Evolutionary conservation across 306 rosid genomes (phyloP), one percentile per base, ranked within the genome.

Genomic region (peach (Prunus persica)): DNA sequence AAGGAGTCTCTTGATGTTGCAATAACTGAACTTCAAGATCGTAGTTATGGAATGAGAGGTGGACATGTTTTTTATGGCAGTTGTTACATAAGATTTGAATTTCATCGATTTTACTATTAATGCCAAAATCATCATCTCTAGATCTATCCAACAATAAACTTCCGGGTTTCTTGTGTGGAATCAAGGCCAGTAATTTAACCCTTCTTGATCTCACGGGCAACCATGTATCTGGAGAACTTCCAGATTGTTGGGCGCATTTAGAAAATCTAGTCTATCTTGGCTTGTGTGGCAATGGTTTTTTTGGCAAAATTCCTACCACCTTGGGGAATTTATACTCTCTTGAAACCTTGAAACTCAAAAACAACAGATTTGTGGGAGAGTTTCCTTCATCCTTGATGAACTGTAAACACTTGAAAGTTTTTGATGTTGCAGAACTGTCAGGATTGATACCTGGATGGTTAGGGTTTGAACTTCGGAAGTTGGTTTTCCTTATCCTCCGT

Each of bases 61-160:
- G n/a, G n/a, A n/a, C n/a, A n/a, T n/a, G n/a, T n/a, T n/a, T n/a
- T n/a, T n/a, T n/a, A n/a, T n/a, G n/a, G n/a, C n/a, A n/a, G n/a
- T n/a, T n/a, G n/a, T n/a, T n/a, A n/a, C n/a, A n/a, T n/a, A n/a
- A n/a, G 1, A 6, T 5, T 15, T 3, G 11, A 12, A 46, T 1
- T 15, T 73, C 3, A 43, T 15, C 75, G 1, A 27, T 60, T 6
- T 49, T 69, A 0, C 3, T 49, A 14, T 67, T 67, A 55, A 6
- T 25, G 10, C 9, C 62, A 5, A 2, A 30, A 57, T 28, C 14
- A 1, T 0, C 11, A 0, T 24, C 2, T 11, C 41, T 80, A 5
- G 43, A 73, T 66, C 70, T 73, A 24, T 80, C 67, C 32, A 7
- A 49, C 5, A 80, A 80, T 54, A 50, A 4, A 1, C 43, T 78